Base-by-base conservation (phyloP, 306 rosid species). In the Castanopsis chinensis region DNA sequence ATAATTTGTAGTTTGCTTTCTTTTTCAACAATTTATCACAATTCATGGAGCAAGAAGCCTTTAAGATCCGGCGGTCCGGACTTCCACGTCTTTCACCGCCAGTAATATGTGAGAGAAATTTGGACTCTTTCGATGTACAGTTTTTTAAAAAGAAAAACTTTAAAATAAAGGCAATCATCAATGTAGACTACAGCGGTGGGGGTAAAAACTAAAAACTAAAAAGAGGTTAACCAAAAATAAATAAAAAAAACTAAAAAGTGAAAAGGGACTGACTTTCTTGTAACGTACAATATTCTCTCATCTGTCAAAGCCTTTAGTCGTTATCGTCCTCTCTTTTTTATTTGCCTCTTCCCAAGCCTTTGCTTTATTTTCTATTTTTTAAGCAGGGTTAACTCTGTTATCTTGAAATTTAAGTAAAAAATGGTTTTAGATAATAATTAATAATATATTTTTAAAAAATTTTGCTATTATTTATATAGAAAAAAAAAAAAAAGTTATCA, bases 271-370 rank as follows among this genome's bases (percentile, higher is more conserved):
- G 71, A 49, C 56, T 52, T 61, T 41, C 70, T 81, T 43, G 81
- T 43, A 61, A 81, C 53, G 70, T 71, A 78, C 81, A 83, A 74
- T 56, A 83, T 74, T 78, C 83, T 49, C 69, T 53, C 65, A 33
- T 69, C 25, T 64, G 33, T 21, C 51, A 37, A 59, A 35, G 69
- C 78, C 45, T 23, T 23, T 73, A 3, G 58, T 56, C 58, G 3
- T 15, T 43, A 33, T 63, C 51, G 27, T 11, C 76, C 0, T 10
- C 1, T 2, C 25, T 78, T 63, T 56, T 23, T 33, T 33, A 21
- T 21, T 71, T 17, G 20, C 32, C 70, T 76, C 25, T 18, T 14
- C 19, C 35, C 74, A 41, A 41, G 52, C 76, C 57, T 56, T 60
- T 20, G 21, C 53, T 23, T 13, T 13, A 56, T 23, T 43, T 27